Conservation (phyloP, 2,329 filamentous ascomycete genomes). For the Beauveria sp. region DNA sequence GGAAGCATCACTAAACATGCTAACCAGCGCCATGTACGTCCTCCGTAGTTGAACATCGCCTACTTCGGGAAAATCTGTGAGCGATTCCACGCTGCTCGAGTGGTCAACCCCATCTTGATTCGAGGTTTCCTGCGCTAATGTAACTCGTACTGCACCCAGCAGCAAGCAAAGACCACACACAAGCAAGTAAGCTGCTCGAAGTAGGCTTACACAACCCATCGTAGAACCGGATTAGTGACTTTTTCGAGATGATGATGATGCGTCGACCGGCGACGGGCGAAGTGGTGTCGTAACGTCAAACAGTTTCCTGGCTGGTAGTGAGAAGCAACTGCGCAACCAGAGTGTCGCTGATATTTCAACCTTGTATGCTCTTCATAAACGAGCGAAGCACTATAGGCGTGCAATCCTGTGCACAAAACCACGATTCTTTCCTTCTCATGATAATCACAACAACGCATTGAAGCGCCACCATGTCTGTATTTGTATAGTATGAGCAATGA, state of each 20-base stretch:
- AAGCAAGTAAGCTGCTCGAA: neutral
- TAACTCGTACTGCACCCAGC: neutral
- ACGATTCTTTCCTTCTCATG: neutral
- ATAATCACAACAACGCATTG: neutral
- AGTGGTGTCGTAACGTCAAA: neutral
- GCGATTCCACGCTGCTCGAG: neutral
- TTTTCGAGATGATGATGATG: neutral
- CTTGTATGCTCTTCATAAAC: neutral
- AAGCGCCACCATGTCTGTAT: neutral
- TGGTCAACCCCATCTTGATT: neutral
- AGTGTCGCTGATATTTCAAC: neutral
- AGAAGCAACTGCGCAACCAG: neutral
- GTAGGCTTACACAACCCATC: neutral
- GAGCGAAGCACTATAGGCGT: neutral
- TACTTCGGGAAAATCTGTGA: neutral
- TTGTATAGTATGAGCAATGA: neutral
- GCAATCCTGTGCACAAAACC: neutral
- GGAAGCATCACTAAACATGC: slow-evolving; percentile 14
- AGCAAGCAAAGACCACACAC: neutral
- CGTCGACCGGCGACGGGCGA: neutral
- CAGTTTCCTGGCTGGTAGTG: neutral
- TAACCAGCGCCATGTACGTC: slow-evolving; percentile 14
- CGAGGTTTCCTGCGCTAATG: neutral
- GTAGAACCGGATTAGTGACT: neutral
- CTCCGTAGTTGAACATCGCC: slow-evolving; percentile 10